Conservation (phyloP, 2,329 filamentous ascomycete species). For the Ophiosphaerella korrae region DNA sequence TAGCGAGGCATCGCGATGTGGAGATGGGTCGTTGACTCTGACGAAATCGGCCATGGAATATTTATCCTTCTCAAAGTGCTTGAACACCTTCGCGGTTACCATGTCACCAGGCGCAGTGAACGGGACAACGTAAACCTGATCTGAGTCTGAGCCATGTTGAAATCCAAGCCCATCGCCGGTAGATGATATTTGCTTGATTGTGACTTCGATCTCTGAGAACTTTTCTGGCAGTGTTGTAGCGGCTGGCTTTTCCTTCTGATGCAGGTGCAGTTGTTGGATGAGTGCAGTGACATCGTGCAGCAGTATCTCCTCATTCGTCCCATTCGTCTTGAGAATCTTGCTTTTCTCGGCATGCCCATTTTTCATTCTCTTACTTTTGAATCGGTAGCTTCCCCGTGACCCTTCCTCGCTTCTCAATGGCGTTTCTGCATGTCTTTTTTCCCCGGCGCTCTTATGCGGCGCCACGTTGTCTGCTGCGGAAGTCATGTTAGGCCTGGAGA, state of each 20-base stretch:
- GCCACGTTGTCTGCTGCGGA: constrained; percentile 38
- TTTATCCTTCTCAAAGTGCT: constrained; percentile 66
- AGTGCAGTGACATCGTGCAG: constrained; percentile 52
- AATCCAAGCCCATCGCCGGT: constrained; percentile 89
- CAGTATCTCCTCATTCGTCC: constrained; percentile 56
- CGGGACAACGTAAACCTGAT: constrained; percentile 82
- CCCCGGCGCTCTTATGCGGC: constrained; percentile 40
- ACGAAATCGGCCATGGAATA: constrained; percentile 85
- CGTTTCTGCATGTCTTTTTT: constrained; percentile 41
- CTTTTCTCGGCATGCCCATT: constrained; percentile 45
- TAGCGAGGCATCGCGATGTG: constrained; percentile 75
- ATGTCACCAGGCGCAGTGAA: constrained; percentile 87
- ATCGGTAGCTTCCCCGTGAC: constrained; percentile 43
- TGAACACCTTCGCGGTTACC: constrained; percentile 77
- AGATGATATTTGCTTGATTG: constrained; percentile 82
- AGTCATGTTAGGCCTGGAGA: constrained; percentile 37
- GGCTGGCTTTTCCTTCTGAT: constrained; percentile 23
- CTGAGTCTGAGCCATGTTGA: constrained; percentile 63
- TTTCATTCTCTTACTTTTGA: constrained; percentile 57
- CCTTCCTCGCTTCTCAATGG: constrained; percentile 41
- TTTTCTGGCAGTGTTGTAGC: constrained; percentile 61
- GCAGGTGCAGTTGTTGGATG: constrained; percentile 43
- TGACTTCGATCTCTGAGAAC: constrained; percentile 78
- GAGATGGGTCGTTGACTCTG: constrained; percentile 73
- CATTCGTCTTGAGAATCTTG: constrained; percentile 47